Evolutionary conservation across 2,329 filamentous ascomycete species (phyloP).

Genomic region (Scytalidium sp.): DNA sequence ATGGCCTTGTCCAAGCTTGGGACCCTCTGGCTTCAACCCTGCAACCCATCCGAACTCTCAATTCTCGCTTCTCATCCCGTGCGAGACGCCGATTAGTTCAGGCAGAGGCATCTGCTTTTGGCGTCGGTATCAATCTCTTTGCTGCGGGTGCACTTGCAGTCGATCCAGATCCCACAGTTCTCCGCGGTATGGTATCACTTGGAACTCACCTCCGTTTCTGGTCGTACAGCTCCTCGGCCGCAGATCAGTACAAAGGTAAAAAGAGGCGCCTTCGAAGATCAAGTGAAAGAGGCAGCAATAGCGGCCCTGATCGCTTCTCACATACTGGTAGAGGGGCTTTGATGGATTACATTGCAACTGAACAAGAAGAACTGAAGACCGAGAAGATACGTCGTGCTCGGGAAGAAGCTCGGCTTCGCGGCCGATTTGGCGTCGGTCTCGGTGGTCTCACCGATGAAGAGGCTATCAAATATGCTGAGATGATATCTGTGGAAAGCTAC

Average conservation of each 20-base stretch:
- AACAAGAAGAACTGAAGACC: conserved; percentile 73
- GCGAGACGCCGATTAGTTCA: conserved; percentile 73
- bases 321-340: conserved; percentile 67
- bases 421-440: conserved; percentile 81
- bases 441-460: conserved; percentile 65
- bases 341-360: conserved; percentile 81
- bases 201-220: conserved; percentile 88
- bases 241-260: conserved; percentile 68
- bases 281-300: conserved; percentile 55
- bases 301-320: conserved; percentile 51
- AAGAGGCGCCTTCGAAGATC: conserved; percentile 77
- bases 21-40: conserved; percentile 82
- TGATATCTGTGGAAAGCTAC: conserved; percentile 62
- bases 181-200: conserved; percentile 83
- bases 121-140: conserved; percentile 71
- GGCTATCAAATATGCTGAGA: conserved; percentile 60
- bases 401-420: conserved; percentile 68
- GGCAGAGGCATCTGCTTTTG: conserved; percentile 63
- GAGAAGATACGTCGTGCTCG: conserved; percentile 66
- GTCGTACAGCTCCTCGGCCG: conserved; percentile 82
- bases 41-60: conserved; percentile 80
- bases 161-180: conserved; percentile 80
- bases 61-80: conserved; percentile 78
- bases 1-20: conserved; percentile 95
- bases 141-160: conserved; percentile 81